Base-by-base conservation (phyloP, 441 rosid genomes). In the Eruca vesicaria region DNA sequence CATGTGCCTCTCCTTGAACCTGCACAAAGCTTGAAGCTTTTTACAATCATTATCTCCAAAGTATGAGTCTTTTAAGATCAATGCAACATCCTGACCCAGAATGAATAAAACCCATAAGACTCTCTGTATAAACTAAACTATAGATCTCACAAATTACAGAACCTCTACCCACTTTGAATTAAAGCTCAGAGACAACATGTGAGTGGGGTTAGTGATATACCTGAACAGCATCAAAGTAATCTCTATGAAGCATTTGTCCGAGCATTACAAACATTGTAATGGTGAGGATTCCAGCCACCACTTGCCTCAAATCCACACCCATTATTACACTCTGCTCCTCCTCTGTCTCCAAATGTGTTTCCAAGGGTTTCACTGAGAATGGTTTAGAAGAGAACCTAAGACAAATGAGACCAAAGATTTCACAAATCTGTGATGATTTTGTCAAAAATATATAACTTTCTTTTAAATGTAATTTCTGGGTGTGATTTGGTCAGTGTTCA, bases 221-320 rank as follows among this genome's bases (percentile, higher is more conserved):
- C 74, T 85, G 86, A 77, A 75, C 69, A 50, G 91, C 79, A 83
- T 91, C 98, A 71, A 89, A 86, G 80, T 93, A 90, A 75, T 96
- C 98, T 76, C 98, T 84, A 80, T 91, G 94, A 87, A 95, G 87
- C 99, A 93, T 93, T 72, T 89, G 85, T 20, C 94, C 99, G 31
- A 95, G 98, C 99, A 95, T 91, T 7, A 95, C 92, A 59, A 95
- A 95, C 99, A 95, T 93, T 31, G 99, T 89, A 52, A 95, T 81
- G 2, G 99, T 95, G 71, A 95, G 88, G 52, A 95, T 82, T 36
- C 94, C 99, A 69, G 99, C 98, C 66, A 95, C 94, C 55, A 91
- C 97, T 75, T 95, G 99, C 85, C 99, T 88, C 89, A 95, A 85
- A 95, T 95, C 98, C 52, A 91, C 85, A 20, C 96, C 96, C 99